phyloP scores from a whole-genome alignment of 78 protist species.

The Cavenderia fasciculata region DNA sequence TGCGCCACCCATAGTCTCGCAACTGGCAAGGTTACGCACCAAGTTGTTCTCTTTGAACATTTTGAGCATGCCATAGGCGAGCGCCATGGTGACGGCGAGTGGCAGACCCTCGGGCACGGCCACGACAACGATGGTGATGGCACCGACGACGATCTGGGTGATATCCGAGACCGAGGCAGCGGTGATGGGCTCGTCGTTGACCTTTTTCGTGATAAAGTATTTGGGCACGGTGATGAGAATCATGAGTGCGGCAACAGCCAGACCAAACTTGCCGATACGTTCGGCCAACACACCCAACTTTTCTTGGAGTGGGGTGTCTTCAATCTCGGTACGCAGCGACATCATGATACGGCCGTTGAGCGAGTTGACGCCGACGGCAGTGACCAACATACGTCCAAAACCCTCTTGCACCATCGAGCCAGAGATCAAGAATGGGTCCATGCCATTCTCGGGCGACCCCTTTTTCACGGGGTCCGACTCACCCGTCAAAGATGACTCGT shows the following conservation, averaged over 20 bases:
- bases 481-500: slow-evolving; percentile 84
- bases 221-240: slow-evolving; percentile 62
- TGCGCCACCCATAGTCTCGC: slow-evolving; percentile 98
- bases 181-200: background rate
- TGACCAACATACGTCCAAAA: slow-evolving; percentile 81
- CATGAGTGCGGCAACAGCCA: slow-evolving; percentile 73
- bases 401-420: slow-evolving; percentile 83
- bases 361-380: slow-evolving; percentile 82
- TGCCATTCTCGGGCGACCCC: slow-evolving; percentile 30
- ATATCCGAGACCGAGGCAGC: slow-evolving; percentile 31
- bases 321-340: slow-evolving; percentile 66
- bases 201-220: slow-evolving; percentile 55
- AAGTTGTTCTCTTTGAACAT: slow-evolving; percentile 92
- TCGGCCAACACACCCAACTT: slow-evolving; percentile 88
- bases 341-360: slow-evolving; percentile 84
- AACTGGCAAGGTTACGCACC: slow-evolving; percentile 89
- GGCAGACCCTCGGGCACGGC: slow-evolving; percentile 98
- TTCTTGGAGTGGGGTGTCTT: slow-evolving; percentile 94
- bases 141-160: slow-evolving; percentile 84
- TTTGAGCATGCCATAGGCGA: slow-evolving; percentile 93
- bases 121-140: slow-evolving; percentile 97
- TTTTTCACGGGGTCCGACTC: slow-evolving; percentile 81
- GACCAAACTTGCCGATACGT: slow-evolving; percentile 86
- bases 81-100: slow-evolving; percentile 92
- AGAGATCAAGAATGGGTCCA: slow-evolving; percentile 55